These are phyloP conservation scores for Colletotrichum cuscutae DNA, from an alignment of 2,329 filamentous ascomycete species.

Conservation along the genomic window DNA sequence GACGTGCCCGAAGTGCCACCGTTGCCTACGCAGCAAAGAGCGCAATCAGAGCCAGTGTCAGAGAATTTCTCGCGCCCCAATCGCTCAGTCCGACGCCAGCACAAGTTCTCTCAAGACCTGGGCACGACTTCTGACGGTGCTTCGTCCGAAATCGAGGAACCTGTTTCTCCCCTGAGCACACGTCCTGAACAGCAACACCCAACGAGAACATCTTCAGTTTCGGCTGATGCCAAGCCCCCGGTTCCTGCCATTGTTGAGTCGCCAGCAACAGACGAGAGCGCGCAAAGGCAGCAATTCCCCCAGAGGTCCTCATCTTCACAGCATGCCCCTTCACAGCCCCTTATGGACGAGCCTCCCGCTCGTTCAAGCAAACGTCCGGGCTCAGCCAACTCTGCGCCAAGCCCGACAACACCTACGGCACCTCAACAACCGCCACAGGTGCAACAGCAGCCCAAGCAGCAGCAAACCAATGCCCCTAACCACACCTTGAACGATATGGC, in stretches of 20 bases:
- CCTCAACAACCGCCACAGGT: conserved; percentile 23
- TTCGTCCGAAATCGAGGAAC: conserved; percentile 46
- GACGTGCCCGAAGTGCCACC: conserved; percentile 55
- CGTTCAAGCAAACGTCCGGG: conserved; percentile 56
- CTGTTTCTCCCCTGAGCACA: conserved; percentile 31
- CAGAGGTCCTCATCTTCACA: conserved; percentile 60
- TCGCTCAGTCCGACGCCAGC: conserved; percentile 57
- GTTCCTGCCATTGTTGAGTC: conserved; percentile 75
- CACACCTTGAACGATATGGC: conserved; percentile 72
- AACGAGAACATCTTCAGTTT: conserved; percentile 46
- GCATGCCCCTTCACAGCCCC: conserved; percentile 38
- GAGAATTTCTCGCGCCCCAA: conserved; percentile 73
- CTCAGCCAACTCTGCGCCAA: conserved; percentile 35
- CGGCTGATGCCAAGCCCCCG: conserved; percentile 42
- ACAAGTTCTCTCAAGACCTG: conserved; percentile 60
- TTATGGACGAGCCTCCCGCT: conserved; percentile 55
- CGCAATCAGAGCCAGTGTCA: conserved; percentile 75
- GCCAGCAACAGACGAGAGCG: conserved; percentile 57
- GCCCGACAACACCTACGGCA: conserved; percentile 20
- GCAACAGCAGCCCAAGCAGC: conserved; percentile 37
- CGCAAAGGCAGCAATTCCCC: conserved; percentile 52
- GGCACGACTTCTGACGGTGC: conserved; percentile 56
- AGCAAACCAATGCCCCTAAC: conserved; percentile 27
- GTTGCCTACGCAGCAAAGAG: conserved; percentile 63
- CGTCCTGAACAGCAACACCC: conserved; percentile 45